Evolutionary conservation across 2,329 filamentous ascomycete genomes (phyloP).

Genomic region (Stagonosporopsis tanaceti): DNA sequence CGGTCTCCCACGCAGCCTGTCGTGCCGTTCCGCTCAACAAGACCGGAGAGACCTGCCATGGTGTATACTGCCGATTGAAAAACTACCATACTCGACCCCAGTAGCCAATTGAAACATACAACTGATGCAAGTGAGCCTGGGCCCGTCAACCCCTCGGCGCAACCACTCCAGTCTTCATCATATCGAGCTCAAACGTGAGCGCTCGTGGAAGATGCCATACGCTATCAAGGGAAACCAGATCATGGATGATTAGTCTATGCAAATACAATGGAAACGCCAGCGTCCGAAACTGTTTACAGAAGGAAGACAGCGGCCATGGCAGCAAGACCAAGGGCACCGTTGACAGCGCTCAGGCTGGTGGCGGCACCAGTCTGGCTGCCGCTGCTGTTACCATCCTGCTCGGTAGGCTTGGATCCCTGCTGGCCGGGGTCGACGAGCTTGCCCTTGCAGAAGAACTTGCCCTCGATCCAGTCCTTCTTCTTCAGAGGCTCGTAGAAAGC

Average conservation of each 20-base stretch:
- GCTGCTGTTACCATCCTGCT: conserved; percentile 30
- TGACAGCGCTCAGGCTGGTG: conserved; percentile 51
- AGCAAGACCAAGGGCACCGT: conserved; percentile 54
- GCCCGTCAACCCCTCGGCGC: conserved; percentile 36
- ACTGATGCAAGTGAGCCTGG: conserved; percentile 41
- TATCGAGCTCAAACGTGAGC: conserved; percentile 32
- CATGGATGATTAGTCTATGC: conserved; percentile 51
- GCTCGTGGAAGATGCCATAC: conserved; percentile 40
- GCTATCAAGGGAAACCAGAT: conserved; percentile 46
- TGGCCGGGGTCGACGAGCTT: conserved; percentile 48
- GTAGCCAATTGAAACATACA: conserved; percentile 50
- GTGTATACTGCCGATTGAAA: conserved; percentile 46
- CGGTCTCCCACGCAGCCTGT: conserved; percentile 33
- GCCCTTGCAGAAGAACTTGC: conserved; percentile 52
- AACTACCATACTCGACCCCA: conserved; percentile 39
- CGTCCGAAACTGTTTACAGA: conserved; percentile 51
- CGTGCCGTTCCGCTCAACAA: conserved; percentile 29
- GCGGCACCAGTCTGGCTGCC: conserved; percentile 48
- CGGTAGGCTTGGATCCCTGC: conserved; percentile 45
- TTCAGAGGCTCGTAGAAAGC: conserved; percentile 52
- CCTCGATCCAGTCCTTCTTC: conserved; percentile 54
- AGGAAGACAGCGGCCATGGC: conserved; percentile 59
- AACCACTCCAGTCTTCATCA: conserved; percentile 36
- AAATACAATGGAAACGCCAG: conserved; percentile 49
- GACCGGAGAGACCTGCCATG: conserved; percentile 28